Evolutionary conservation across 2,329 filamentous ascomycete genomes (phyloP).

Genomic region (Ramularia endophylla): DNA sequence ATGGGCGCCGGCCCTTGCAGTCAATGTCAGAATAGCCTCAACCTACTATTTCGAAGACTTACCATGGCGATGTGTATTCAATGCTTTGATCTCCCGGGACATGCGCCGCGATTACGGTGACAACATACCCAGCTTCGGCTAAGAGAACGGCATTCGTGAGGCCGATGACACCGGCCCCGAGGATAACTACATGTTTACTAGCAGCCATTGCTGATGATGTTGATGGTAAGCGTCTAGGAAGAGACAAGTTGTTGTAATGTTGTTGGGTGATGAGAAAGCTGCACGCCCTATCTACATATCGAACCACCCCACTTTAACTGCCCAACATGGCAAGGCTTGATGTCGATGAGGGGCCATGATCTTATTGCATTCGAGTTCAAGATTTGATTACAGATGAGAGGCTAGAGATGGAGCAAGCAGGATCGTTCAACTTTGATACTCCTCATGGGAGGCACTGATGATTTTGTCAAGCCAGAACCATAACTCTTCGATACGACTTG

Average conservation of each 20-base stretch:
- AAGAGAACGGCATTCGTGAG: slow-evolving; percentile 42
- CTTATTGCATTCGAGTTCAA: slow-evolving; percentile 1
- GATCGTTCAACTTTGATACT: no score
- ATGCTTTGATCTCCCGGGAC: slow-evolving; percentile 38
- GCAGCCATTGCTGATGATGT: slow-evolving; percentile 3
- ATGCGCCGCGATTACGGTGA: slow-evolving; percentile 40
- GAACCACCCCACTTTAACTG: background rate
- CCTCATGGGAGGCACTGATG: no score
- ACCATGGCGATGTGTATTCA: slow-evolving; percentile 43
- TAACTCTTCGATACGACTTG: no score
- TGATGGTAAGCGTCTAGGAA: slow-evolving; percentile 13
- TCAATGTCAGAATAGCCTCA: background rate
- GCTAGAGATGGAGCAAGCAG: no score
- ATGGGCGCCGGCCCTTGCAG: slow-evolving; percentile 41
- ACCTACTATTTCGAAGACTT: slow-evolving; percentile 6
- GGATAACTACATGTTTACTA: background rate
- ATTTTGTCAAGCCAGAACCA: no score
- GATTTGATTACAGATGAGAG: no score
- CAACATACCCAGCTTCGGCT: slow-evolving; percentile 35
- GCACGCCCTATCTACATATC: slow-evolving; percentile 2
- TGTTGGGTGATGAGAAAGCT: no score
- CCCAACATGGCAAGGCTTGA: slow-evolving; percentile 1
- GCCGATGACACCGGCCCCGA: slow-evolving; percentile 43
- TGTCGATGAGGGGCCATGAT: slow-evolving; percentile 1
- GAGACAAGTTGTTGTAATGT: slow-evolving; percentile 4